A percentile compares a stretch with the other conserved stretches of the same genome.
phyloP scores from a whole-genome alignment of 163 green algal species.

The Coccomyxa subellipsoidea region DNA sequence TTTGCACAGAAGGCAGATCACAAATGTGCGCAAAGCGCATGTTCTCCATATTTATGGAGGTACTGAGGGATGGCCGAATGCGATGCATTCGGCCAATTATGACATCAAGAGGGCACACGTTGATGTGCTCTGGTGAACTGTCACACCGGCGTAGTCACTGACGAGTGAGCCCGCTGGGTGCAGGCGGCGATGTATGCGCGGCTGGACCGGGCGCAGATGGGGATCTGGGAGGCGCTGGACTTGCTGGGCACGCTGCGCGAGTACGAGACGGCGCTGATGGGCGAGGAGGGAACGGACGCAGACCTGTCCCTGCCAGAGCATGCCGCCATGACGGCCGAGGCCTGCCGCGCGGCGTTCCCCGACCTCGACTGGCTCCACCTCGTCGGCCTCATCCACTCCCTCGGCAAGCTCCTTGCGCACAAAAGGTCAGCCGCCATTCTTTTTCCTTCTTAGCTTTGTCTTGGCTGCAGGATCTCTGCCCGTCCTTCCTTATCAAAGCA shows the following conservation, averaged over 20 bases:
- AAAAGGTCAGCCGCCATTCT: conserved; percentile 26
- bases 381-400: conserved; percentile 70
- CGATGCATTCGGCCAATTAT: too few relatives aligned
- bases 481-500: too few relatives aligned
- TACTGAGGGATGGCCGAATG: too few relatives aligned
- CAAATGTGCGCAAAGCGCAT: too few relatives aligned
- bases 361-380: conserved; percentile 76
- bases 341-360: conserved; percentile 46
- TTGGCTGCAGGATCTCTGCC: too few relatives aligned
- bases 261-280: conserved; percentile 62
- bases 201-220: conserved; percentile 49
- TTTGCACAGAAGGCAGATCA: too few relatives aligned
- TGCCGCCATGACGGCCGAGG: conserved; percentile 41
- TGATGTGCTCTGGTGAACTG: too few relatives aligned
- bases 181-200: conserved; percentile 42
- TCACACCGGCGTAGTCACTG: too few relatives aligned
- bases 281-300: conserved; percentile 12
- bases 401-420: conserved; percentile 83
- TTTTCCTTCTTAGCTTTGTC: not conserved
- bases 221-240: conserved; percentile 67
- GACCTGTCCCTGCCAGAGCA: conserved; percentile 66
- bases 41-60: too few relatives aligned
- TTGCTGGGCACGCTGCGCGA: conserved; percentile 58
- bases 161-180: too few relatives aligned
- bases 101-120: too few relatives aligned